Evolutionary conservation across 1,284 basidiomycete species (phyloP).

Genomic region (Trametes polyzona): DNA sequence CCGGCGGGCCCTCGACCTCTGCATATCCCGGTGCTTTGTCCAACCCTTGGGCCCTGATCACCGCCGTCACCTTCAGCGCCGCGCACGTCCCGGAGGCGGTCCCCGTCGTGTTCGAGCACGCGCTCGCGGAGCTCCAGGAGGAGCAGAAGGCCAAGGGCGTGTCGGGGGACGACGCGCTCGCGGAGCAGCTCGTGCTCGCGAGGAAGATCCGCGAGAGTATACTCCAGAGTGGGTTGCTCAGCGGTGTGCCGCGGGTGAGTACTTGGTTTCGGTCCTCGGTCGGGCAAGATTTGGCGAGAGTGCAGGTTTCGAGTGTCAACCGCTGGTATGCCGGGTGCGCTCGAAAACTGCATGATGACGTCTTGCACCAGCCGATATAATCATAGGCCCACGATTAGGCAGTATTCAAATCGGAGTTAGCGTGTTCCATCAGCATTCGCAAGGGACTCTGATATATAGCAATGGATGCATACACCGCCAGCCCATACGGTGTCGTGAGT

Average conservation of each 20-base stretch:
- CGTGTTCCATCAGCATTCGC: too few species aligned
- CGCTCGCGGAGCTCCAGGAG: conserved; percentile 43
- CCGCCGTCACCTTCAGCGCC: conserved; percentile 56
- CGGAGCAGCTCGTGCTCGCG: conserved; percentile 45
- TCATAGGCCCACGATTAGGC: too few species aligned
- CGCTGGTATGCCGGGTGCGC: too few species aligned
- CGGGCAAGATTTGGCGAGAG: too few species aligned
- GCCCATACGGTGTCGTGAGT: too few species aligned
- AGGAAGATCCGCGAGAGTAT: conserved; percentile 57
- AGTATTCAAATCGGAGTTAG: too few species aligned
- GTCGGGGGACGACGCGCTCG: conserved; percentile 28
- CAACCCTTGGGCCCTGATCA: conserved; percentile 61
- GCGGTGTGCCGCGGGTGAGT: conserved; percentile 54
- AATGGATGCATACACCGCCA: too few species aligned
- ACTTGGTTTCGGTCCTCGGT: neutral
- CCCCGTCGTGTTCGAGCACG: conserved; percentile 54
- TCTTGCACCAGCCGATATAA: too few species aligned
- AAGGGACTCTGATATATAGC: too few species aligned
- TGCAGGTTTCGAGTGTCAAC: too few species aligned
- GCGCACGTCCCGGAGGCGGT: conserved; percentile 59
- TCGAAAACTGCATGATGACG: too few species aligned
- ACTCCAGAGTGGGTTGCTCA: conserved; percentile 58
- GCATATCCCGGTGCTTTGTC: conserved; percentile 21
- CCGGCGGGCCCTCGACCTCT: conserved; percentile 13
- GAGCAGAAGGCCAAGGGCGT: conserved; percentile 30